Percentiles rank a stretch among this genome's conserved stretches.
Evolutionary conservation across 2,329 filamentous ascomycete species (phyloP).

Genomic region (Fusarium longipes): DNA sequence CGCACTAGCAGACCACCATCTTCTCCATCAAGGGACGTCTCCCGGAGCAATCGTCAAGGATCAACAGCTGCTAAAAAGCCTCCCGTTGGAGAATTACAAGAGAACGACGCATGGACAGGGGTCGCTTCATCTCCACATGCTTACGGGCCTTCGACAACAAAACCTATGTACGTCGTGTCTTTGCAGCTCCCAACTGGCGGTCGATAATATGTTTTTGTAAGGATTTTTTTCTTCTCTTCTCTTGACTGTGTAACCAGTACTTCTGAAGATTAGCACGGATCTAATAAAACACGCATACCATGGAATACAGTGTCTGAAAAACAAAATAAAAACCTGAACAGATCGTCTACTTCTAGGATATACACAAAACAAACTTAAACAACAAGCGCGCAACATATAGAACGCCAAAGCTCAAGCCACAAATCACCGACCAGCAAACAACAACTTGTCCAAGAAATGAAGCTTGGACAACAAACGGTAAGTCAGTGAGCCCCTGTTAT

Average conservation of each 20-base stretch:
- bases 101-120: constrained; percentile 4
- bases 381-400: constrained; percentile 11
- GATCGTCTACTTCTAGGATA: neutral
- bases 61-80: neutral
- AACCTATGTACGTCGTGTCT: neutral
- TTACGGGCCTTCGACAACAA: neutral
- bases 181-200: constrained; percentile 4
- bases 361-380: constrained; percentile 5
- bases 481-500: constrained; percentile 7
- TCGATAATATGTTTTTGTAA: neutral
- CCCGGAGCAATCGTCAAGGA: constrained; percentile 9
- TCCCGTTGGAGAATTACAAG: constrained; percentile 6
- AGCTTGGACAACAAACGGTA: constrained; percentile 8
- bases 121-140: neutral
- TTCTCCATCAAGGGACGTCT: constrained; percentile 26
- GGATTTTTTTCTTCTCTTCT: neutral
- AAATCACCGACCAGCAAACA: constrained; percentile 15
- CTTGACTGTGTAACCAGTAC: neutral
- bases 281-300: neutral
- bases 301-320: neutral
- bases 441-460: constrained; percentile 5
- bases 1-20: neutral
- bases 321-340: too few relatives aligned
- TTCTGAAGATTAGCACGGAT: neutral
- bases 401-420: constrained; percentile 25